Evolutionary conservation across 495 filamentous ascomycete genomes (phyloP).

Genomic region (Penicillium ochrochloron): DNA sequence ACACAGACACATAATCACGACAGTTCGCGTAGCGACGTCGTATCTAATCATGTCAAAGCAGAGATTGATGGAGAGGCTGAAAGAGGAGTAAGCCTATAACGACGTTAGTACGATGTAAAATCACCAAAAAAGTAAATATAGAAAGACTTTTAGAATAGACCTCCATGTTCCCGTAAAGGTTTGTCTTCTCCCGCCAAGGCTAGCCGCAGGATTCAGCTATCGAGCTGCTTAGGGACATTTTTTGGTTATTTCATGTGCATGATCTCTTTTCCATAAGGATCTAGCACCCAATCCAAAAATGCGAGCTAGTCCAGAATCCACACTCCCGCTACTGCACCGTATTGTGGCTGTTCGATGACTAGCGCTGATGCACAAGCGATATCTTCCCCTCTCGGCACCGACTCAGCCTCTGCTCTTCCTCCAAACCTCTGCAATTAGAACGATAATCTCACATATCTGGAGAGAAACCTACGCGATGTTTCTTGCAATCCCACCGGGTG

Average conservation of each 20-base stretch:
- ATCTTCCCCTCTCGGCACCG: not conserved
- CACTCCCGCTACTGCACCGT: not conserved
- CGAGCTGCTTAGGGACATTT: too few relatives aligned
- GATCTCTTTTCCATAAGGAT: too few relatives aligned
- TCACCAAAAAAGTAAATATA: not conserved
- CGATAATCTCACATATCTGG: not conserved
- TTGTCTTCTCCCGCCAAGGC: too few relatives aligned
- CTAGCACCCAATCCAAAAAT: too few relatives aligned
- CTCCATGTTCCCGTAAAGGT: too few relatives aligned
- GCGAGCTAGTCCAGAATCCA: too few relatives aligned
- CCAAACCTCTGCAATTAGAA: not conserved
- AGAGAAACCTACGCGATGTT: not conserved
- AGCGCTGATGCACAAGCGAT: not conserved
- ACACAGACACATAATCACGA: not conserved
- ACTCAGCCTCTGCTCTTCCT: not conserved
- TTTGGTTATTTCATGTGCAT: too few relatives aligned
- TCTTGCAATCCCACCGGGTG: not conserved
- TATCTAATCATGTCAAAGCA: not conserved
- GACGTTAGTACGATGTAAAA: not conserved
- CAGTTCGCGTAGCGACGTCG: not conserved
- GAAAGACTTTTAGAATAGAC: too few relatives aligned
- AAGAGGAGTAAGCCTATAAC: not conserved
- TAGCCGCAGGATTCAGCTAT: too few relatives aligned
- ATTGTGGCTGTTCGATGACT: constrained; percentile 1
- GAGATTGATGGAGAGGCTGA: not conserved